Evolutionary conservation across 805 yeast species (phyloP).

Genomic region (Saccharomycopsis oosterbeekiorum): DNA sequence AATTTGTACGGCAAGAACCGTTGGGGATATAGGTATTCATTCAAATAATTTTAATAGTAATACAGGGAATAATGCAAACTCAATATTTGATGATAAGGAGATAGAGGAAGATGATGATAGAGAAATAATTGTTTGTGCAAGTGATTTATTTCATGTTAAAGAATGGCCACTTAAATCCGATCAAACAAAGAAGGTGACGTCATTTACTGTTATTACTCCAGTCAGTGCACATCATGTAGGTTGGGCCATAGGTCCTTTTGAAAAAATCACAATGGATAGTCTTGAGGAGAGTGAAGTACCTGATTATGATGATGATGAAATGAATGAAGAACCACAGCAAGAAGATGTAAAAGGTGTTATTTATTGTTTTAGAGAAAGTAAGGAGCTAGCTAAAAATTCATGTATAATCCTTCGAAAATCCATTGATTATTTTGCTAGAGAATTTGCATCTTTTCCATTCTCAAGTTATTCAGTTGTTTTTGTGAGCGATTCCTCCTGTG

Average conservation of each 20-base stretch:
- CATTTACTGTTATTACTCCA: slow-evolving; percentile 70
- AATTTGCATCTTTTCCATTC: slow-evolving; percentile 90
- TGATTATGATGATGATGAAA: slow-evolving; percentile 25
- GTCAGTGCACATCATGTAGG: slow-evolving; percentile 92
- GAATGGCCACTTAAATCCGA: slow-evolving; percentile 73
- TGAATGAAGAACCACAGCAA: slow-evolving; percentile 23
- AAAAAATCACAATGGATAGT: slow-evolving; percentile 39
- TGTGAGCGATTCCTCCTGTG: slow-evolving; percentile 44
- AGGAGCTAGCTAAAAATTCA: slow-evolving; percentile 52
- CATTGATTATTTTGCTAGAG: slow-evolving; percentile 72
- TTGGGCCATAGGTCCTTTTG: slow-evolving; percentile 88
- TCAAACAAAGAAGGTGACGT: slow-evolving; percentile 59
- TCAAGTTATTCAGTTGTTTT: slow-evolving; percentile 71
- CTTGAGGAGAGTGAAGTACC: slow-evolving; percentile 29
- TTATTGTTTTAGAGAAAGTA: slow-evolving; percentile 53
- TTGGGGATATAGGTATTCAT: slow-evolving; percentile 51
- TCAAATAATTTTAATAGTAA: slow-evolving; percentile 26
- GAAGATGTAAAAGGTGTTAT: slow-evolving; percentile 46
- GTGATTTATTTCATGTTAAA: slow-evolving; percentile 55
- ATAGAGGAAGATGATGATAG: slow-evolving; percentile 27
- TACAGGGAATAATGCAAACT: slow-evolving; percentile 12
- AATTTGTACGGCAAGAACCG: slow-evolving; percentile 71
- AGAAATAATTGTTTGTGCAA: slow-evolving; percentile 58
- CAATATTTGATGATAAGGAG: slow-evolving; percentile 21
- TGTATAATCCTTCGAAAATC: slow-evolving; percentile 71